phyloP scores from a whole-genome alignment of 2,329 filamentous ascomycete genomes.

The Xylaria digitata region DNA sequence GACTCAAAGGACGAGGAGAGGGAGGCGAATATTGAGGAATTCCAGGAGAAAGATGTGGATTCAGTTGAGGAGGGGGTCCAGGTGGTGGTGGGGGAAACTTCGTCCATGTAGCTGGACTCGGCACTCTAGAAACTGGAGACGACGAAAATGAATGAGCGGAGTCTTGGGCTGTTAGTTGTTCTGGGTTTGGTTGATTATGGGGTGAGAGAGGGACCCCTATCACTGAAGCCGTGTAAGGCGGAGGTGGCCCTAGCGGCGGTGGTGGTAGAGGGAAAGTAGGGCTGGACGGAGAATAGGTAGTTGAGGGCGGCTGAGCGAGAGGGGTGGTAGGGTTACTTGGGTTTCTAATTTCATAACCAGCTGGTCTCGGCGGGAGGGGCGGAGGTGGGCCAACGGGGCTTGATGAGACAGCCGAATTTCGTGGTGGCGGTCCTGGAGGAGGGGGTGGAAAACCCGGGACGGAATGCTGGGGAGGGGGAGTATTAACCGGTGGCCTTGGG shows the following conservation, averaged over 20 bases:
- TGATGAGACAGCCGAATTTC: constrained; percentile 19
- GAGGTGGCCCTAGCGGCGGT: constrained; percentile 35
- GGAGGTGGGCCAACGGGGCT: constrained; percentile 28
- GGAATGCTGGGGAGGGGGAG: no score
- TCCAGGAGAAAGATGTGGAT: constrained; percentile 15
- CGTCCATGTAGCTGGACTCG: constrained; percentile 21
- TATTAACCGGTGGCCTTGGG: constrained; percentile 35
- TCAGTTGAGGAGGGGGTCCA: constrained; percentile 29
- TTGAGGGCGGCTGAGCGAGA: constrained; percentile 5
- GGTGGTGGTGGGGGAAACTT: constrained; percentile 36
- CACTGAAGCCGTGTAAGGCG: constrained; percentile 16
- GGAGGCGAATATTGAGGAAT: constrained; percentile 18
- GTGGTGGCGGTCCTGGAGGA: constrained; percentile 32
- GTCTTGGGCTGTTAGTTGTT: neutral
- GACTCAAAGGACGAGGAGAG: constrained; percentile 10
- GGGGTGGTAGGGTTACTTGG: constrained; percentile 3
- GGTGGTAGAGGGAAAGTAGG: constrained; percentile 36
- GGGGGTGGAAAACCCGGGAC: constrained; percentile 32
- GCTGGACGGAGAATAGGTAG: constrained; percentile 20
- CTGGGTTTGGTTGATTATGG: constrained; percentile 8
- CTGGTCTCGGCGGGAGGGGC: constrained; percentile 39
- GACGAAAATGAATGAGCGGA: neutral
- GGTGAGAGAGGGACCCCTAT: constrained; percentile 5
- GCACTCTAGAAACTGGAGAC: constrained; percentile 3
- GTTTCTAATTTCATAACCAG: constrained; percentile 33